Evolutionary conservation across 169 alveolate genomes (phyloP), one percentile per base, ranked within the genome.

Genomic region (Cardiosporidium cionae): DNA sequence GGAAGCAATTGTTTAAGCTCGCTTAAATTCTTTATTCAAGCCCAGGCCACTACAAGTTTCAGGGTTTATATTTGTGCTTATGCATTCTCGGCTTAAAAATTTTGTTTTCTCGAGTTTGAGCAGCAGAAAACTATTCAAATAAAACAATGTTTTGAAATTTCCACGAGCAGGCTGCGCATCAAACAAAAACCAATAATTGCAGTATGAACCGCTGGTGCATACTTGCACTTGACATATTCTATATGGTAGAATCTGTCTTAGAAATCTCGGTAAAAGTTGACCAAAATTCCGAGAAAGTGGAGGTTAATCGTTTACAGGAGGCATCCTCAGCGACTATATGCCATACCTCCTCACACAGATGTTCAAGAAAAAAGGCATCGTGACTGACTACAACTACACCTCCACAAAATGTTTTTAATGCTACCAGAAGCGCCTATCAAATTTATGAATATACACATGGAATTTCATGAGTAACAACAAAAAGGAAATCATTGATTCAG

Each of bases 301-400:
- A 16, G 16, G 58, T 16, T 16, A 44, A 16, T n/a, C n/a, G 16
- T 44, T 44, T 44, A 44, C 58, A 44, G n/a, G 58, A 44, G 16
- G 58, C 16, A 44, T 44, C n/a, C 16, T n/a, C n/a, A 16, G 16
- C n/a, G 16, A 16, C 27, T 16, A 44, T n/a, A n/a, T 44, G 58
- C 58, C 58, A 44, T 16, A 44, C n/a, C n/a, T 44, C 58, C n/a
- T 44, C 58, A 44, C 58, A 44, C 16, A 44, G 58, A 44, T 44
- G 16, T n/a, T 44, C 58, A 16, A 44, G n/a, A n/a, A 44, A 44
- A 44, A 44, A 44, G 16, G 58, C 58, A 44, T 96, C 99, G 84
- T 96, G 99, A 76, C 97, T 91, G 23, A 96, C 98, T 53, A 96
- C 89, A 27, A 96, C 81, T 34, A 96, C 87, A 22, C 98, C 99